Conservation (phyloP, 225 moss, liverwort and hornwort species). For the Pleurozium schreberi region DNA sequence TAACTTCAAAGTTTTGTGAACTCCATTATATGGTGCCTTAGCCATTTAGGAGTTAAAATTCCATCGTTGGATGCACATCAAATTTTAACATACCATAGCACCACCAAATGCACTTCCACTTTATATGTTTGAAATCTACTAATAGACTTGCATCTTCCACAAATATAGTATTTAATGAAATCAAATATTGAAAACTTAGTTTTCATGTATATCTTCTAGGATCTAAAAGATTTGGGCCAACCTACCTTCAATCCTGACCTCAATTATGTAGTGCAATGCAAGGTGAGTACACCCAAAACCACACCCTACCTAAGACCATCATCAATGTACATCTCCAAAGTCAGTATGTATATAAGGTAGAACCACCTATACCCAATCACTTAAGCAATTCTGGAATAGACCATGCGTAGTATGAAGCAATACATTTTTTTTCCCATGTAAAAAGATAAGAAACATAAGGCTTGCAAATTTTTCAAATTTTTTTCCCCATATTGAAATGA, state of each 20-base stretch:
- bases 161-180: background rate
- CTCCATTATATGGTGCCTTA: too few species aligned
- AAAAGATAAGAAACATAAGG: too few species aligned
- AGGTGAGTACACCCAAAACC: background rate
- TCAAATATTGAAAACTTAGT: background rate
- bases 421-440: too few species aligned
- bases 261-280: background rate
- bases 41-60: background rate
- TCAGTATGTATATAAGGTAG: too few species aligned
- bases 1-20: background rate
- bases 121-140: background rate
- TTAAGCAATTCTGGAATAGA: too few species aligned
- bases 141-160: background rate
- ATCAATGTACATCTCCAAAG: background rate
- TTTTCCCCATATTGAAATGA: too few species aligned
- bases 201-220: background rate
- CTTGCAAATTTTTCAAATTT: too few species aligned
- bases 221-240: background rate
- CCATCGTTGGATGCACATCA: background rate
- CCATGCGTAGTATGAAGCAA: too few species aligned
- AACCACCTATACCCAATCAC: too few species aligned
- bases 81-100: too few species aligned
- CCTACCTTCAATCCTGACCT: background rate
- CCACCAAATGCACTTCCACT: background rate
- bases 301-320: rapidly evolving